These are phyloP conservation scores for Ocimum tenuiflorum DNA, from an alignment of 257 asterid genomes.

Conservation along the genomic window DNA sequence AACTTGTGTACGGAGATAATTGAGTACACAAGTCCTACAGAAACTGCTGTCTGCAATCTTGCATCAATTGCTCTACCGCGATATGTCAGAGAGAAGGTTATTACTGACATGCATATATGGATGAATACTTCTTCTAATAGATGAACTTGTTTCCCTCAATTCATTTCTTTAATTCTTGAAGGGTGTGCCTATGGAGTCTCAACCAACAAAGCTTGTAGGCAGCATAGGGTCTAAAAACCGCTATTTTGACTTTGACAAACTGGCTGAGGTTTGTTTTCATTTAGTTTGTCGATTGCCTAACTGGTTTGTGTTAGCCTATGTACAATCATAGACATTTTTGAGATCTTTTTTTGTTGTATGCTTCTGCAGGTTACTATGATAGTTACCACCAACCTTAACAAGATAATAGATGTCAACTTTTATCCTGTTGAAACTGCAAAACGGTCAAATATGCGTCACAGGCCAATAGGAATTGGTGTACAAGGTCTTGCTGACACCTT, in stretches of 20 bases:
- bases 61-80: conserved; percentile 96
- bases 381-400: conserved; percentile 77
- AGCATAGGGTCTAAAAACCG: conserved; percentile 74
- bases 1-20: conserved; percentile 92
- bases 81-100: conserved; percentile 86
- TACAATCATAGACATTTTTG: background rate
- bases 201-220: conserved; percentile 87
- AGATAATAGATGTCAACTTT: conserved; percentile 77
- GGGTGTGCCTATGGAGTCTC: conserved; percentile 81
- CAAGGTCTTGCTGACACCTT: conserved; percentile 97
- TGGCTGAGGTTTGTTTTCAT: conserved; percentile 70
- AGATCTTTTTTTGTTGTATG: background rate
- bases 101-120: background rate
- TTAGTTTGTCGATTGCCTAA: background rate
- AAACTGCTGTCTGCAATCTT: conserved; percentile 94
- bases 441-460: conserved; percentile 74
- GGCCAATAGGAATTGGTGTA: conserved; percentile 96
- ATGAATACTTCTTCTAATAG: background rate
- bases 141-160: background rate
- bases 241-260: conserved; percentile 82
- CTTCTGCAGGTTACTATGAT: conserved; percentile 60
- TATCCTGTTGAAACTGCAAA: conserved; percentile 96
- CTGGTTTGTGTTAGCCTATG: background rate
- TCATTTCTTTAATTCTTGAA: conserved; percentile 14
- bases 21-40: conserved; percentile 78